These are phyloP conservation scores for Rhamnella rubrinervis DNA, from an alignment of 331 rosid species.

Conservation along the genomic window DNA sequence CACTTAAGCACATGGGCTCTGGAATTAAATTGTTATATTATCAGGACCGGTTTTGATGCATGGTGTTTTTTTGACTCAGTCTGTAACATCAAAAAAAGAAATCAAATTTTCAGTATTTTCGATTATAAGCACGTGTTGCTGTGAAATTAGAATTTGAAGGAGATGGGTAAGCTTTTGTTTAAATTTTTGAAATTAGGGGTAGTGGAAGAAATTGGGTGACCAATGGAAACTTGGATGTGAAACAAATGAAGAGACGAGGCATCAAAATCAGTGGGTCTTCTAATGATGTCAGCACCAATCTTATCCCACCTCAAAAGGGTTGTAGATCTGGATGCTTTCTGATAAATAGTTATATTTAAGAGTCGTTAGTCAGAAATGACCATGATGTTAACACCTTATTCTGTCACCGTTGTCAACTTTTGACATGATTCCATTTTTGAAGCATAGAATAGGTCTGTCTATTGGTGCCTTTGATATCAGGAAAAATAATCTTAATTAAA, in stretches of 20 bases:
- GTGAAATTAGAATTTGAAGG: neutral
- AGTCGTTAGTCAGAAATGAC: conserved; percentile 35
- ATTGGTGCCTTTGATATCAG: neutral
- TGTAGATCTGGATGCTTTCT: conserved; percentile 41
- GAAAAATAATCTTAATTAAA: neutral
- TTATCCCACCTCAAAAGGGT: conserved; percentile 40
- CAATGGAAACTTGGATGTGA: conserved; percentile 28
- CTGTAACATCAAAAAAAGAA: conserved; percentile 22
- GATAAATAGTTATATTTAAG: conserved; percentile 10
- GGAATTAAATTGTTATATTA: conserved; percentile 21
- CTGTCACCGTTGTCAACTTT: conserved; percentile 38
- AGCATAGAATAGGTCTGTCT: neutral
- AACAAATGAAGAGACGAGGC: conserved; percentile 31
- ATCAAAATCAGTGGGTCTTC: conserved; percentile 29
- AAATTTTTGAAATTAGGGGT: conserved; percentile 26
- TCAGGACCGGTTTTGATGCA: conserved; percentile 25
- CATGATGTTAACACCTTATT: conserved; percentile 36
- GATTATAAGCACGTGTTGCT: conserved; percentile 26
- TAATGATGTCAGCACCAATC: conserved; percentile 39
- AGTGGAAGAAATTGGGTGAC: conserved; percentile 22
- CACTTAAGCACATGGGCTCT: conserved; percentile 15
- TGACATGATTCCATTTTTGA: conserved; percentile 29
- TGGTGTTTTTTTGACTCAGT: conserved; percentile 18
- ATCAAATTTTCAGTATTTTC: conserved; percentile 3
- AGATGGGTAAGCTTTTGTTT: neutral